Evolutionary conservation across 768 basidiomycete species (phyloP).

Genomic region (Paxillus rubicundulus): DNA sequence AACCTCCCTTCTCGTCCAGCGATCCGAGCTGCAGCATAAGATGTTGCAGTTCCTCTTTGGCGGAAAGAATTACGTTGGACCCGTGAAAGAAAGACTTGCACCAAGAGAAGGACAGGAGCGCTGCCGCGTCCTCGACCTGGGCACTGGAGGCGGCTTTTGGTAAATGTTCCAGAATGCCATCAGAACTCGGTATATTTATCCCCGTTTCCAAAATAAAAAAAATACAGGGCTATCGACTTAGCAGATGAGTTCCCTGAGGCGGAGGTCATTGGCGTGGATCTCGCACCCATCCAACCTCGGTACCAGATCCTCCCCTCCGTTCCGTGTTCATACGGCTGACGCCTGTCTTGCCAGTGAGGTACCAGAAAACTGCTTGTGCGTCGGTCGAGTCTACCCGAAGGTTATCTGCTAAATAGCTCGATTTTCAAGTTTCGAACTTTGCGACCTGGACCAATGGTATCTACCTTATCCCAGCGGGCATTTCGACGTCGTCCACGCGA

Average conservation of each 20-base stretch:
- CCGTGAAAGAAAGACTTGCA: slow-evolving; percentile 54
- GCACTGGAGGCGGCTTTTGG: slow-evolving; percentile 67
- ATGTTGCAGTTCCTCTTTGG: slow-evolving; percentile 65
- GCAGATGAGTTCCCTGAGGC: slow-evolving; percentile 68
- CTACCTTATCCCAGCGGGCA: slow-evolving; percentile 62
- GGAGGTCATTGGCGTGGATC: slow-evolving; percentile 67
- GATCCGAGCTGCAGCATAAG: slow-evolving; percentile 60
- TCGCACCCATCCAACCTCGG: slow-evolving; percentile 73
- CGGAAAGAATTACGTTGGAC: slow-evolving; percentile 65
- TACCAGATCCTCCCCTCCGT: slow-evolving; percentile 26
- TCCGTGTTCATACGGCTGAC: slow-evolving; percentile 13
- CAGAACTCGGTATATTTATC: slow-evolving; percentile 1
- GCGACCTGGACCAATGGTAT: slow-evolving; percentile 57
- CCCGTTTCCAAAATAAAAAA: not conserved
- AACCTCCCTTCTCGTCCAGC: slow-evolving; percentile 37
- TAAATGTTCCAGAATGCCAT: slow-evolving; percentile 25
- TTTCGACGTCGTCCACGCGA: slow-evolving; percentile 70
- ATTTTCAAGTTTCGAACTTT: slow-evolving; percentile 60
- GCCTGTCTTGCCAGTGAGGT: slow-evolving; percentile 44
- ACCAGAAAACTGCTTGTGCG: slow-evolving; percentile 73
- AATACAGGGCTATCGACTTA: slow-evolving; percentile 64
- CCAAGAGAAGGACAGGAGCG: slow-evolving; percentile 30
- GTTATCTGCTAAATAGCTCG: slow-evolving; percentile 4
- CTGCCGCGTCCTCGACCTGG: slow-evolving; percentile 58
- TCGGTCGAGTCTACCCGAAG: slow-evolving; percentile 10